phyloP scores from a whole-genome alignment of 768 basidiomycete genomes.

The Amanita thiersii region DNA sequence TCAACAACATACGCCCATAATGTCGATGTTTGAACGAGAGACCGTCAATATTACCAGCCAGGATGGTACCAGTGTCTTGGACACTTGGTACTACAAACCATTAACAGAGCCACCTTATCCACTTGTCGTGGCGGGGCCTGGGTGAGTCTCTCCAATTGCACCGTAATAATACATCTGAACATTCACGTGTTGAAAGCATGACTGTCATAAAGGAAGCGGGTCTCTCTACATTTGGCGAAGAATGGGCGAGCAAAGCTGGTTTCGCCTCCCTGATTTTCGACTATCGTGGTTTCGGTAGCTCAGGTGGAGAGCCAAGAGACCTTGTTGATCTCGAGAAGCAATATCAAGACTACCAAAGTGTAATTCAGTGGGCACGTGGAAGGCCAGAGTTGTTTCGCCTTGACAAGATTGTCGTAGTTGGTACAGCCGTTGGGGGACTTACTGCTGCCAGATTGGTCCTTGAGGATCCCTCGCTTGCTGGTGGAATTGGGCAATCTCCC shows the following conservation, averaged over 20 bases:
- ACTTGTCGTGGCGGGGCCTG: constrained; percentile 16
- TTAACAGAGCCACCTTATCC: constrained; percentile 11
- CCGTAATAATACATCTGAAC: background rate
- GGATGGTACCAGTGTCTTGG: constrained; percentile 6
- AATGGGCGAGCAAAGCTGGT: constrained; percentile 15
- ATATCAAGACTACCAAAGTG: constrained; percentile 15
- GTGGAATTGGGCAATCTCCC: constrained; percentile 19
- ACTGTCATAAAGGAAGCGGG: constrained; percentile 20
- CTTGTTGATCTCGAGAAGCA: constrained; percentile 14
- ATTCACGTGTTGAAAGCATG: constrained; percentile 10
- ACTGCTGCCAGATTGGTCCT: constrained; percentile 12
- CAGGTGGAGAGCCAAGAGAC: constrained; percentile 18
- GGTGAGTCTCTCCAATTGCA: constrained; percentile 10
- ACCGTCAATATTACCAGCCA: constrained; percentile 12
- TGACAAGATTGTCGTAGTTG: constrained; percentile 20
- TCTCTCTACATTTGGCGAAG: constrained; percentile 16
- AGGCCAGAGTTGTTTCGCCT: constrained; percentile 15
- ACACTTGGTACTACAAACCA: constrained; percentile 17
- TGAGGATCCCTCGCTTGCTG: constrained; percentile 15
- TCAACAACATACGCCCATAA: background rate
- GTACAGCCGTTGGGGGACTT: constrained; percentile 17
- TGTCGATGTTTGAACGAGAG: constrained; percentile 11
- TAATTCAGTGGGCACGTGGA: constrained; percentile 16
- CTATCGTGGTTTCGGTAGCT: constrained; percentile 19
- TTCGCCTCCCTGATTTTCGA: constrained; percentile 21